phyloP scores from a whole-genome alignment of 2,329 filamentous ascomycete species.

The Botrytis aclada region DNA sequence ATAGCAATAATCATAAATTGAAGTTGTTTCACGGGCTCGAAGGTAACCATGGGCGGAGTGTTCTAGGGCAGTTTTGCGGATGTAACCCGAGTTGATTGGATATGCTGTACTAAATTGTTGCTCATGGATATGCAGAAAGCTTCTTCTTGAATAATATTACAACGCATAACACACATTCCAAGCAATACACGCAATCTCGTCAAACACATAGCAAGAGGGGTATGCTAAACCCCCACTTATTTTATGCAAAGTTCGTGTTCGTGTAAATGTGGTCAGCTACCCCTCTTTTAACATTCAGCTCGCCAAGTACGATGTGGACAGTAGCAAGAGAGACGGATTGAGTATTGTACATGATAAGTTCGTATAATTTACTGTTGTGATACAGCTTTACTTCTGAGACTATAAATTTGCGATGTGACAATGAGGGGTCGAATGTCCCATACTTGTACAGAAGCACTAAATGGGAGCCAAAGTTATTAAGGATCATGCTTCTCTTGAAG shows the following conservation, averaged over 20 bases:
- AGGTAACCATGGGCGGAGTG: neutral
- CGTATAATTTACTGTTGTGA: neutral
- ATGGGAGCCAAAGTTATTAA: neutral
- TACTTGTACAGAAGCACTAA: neutral
- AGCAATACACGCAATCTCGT: neutral
- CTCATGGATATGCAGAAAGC: neutral
- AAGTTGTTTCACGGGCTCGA: too few relatives aligned
- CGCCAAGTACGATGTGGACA: too few relatives aligned
- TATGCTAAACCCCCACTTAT: neutral
- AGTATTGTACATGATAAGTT: neutral
- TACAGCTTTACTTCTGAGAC: neutral
- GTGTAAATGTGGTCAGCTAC: neutral
- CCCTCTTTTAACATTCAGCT: neutral
- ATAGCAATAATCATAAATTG: neutral
- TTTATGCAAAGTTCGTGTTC: neutral
- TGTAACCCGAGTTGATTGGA: neutral
- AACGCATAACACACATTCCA: neutral
- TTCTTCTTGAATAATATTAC: neutral
- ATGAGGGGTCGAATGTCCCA: fast-evolving
- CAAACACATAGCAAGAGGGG: neutral
- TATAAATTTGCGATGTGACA: neutral
- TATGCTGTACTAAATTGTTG: neutral
- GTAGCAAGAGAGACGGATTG: neutral
- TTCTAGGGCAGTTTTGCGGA: fast-evolving
- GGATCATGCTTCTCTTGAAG: neutral